These are phyloP conservation scores for Phytophthora gonapodyides DNA, from an alignment of 352 stramenopile genomes.

Conservation along the genomic window DNA sequence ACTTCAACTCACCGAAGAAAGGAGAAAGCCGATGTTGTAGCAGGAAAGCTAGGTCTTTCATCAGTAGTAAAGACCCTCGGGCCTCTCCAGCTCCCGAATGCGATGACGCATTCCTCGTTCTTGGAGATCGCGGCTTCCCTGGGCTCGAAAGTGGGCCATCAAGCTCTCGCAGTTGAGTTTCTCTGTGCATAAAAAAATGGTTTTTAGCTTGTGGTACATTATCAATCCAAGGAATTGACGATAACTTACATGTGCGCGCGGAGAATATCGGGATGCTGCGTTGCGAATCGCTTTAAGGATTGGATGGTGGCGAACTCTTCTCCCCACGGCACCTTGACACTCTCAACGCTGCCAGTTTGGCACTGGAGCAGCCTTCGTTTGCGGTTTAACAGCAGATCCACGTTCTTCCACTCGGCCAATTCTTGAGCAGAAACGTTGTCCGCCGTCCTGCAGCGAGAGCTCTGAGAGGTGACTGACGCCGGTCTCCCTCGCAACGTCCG, in stretches of 20 bases:
- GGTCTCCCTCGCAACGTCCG: not conserved
- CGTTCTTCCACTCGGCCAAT: slow-evolving; percentile 62
- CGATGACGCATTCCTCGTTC: slow-evolving; percentile 4
- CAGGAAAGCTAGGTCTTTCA: slow-evolving; percentile 68
- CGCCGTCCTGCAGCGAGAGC: slow-evolving; percentile 14
- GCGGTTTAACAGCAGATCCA: slow-evolving; percentile 57
- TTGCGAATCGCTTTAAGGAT: slow-evolving; percentile 63
- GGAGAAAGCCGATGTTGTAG: slow-evolving; percentile 48
- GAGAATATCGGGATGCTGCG: slow-evolving; percentile 55
- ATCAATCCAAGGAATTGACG: not conserved
- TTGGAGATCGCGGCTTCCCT: slow-evolving; percentile 9
- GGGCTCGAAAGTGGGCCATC: slow-evolving; percentile 29
- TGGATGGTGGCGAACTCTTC: slow-evolving; percentile 68
- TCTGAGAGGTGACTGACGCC: slow-evolving; percentile 5
- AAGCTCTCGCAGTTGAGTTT: slow-evolving; percentile 33
- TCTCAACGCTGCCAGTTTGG: slow-evolving; percentile 47
- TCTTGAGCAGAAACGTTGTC: slow-evolving; percentile 42
- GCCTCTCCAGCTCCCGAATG: slow-evolving; percentile 14
- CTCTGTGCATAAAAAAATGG: slow-evolving; percentile 15
- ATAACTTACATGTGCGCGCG: slow-evolving; percentile 57
- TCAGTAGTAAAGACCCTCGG: slow-evolving; percentile 47
- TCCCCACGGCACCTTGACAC: slow-evolving; percentile 54
- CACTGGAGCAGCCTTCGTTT: slow-evolving; percentile 50
- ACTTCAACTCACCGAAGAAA: slow-evolving; percentile 46
- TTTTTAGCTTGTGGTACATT: not conserved